Conservation (phyloP, 2,329 filamentous ascomycete genomes). For the Sodiomyces alkalinus region DNA sequence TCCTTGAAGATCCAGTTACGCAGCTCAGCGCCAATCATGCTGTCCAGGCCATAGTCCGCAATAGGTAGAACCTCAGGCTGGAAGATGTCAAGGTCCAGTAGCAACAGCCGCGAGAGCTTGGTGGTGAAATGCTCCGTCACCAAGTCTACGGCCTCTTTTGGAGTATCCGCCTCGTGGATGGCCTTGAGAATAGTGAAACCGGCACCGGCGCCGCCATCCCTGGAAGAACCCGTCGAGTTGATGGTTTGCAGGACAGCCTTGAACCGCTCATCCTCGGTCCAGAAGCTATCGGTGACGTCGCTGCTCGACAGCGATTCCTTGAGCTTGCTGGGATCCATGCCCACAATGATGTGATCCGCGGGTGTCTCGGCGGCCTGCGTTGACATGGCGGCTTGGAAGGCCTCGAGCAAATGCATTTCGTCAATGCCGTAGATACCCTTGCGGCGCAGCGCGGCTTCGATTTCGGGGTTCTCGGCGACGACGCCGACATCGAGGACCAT, state of each 20-base stretch:
- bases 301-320: constrained; percentile 4
- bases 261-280: constrained; percentile 12
- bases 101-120: constrained; percentile 12
- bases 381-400: constrained; percentile 10
- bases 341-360: constrained; percentile 4
- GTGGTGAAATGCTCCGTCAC: constrained; percentile 6
- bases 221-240: not conserved
- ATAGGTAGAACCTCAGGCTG: constrained; percentile 8
- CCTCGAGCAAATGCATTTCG: constrained; percentile 5
- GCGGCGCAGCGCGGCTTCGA: constrained; percentile 1
- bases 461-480: constrained; percentile 10
- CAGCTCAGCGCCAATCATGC: constrained; percentile 16
- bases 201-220: not conserved
- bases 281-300: too few relatives aligned
- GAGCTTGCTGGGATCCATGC: constrained; percentile 11
- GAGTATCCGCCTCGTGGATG: not conserved
- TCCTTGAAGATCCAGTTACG: too few relatives aligned
- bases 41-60: constrained; percentile 14
- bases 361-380: constrained; percentile 2
- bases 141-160: constrained; percentile 9
- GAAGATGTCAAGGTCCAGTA: constrained; percentile 11
- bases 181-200: not conserved
- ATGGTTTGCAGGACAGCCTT: constrained; percentile 9
- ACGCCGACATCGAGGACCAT: constrained; percentile 12
- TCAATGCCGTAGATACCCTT: constrained; percentile 5